These are phyloP conservation scores for Pseudocercospora eumusae DNA, from an alignment of 2,329 filamentous ascomycete genomes.

Conservation along the genomic window DNA sequence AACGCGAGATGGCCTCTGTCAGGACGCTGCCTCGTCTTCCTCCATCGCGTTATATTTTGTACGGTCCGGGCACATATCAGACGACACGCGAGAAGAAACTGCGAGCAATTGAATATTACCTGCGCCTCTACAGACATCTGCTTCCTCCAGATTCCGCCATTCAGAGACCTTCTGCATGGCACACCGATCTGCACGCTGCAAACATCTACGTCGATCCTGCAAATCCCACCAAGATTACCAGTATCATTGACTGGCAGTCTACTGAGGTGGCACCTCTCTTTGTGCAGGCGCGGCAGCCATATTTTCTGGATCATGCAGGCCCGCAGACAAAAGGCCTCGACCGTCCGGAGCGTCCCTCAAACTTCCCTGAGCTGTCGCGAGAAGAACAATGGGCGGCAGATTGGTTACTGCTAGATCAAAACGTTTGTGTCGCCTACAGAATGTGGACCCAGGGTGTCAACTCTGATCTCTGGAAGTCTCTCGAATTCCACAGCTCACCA, in stretches of 20 bases:
- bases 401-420: slow-evolving; percentile 35
- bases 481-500: neutral
- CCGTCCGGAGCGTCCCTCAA: slow-evolving; percentile 33
- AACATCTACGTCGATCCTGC: slow-evolving; percentile 42
- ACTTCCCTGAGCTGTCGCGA: slow-evolving; percentile 32
- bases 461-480: slow-evolving; percentile 7
- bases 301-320: slow-evolving; percentile 41
- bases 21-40: slow-evolving; percentile 39
- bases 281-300: slow-evolving; percentile 40
- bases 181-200: slow-evolving; percentile 44
- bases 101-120: slow-evolving; percentile 29
- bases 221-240: slow-evolving; percentile 37
- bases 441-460: neutral
- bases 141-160: neutral
- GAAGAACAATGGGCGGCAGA: slow-evolving; percentile 31
- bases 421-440: neutral
- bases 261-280: slow-evolving; percentile 42
- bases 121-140: slow-evolving; percentile 30
- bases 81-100: slow-evolving; percentile 41
- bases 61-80: slow-evolving; percentile 43
- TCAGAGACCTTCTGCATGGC: slow-evolving; percentile 36
- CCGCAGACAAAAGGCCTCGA: slow-evolving; percentile 35
- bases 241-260: slow-evolving; percentile 44
- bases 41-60: slow-evolving; percentile 38
- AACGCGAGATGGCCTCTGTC: slow-evolving; percentile 40